Percentiles rank a stretch among this genome's conserved stretches.
Evolutionary conservation across 257 asterid genomes (phyloP).

Genomic region (Plantago ovata): DNA sequence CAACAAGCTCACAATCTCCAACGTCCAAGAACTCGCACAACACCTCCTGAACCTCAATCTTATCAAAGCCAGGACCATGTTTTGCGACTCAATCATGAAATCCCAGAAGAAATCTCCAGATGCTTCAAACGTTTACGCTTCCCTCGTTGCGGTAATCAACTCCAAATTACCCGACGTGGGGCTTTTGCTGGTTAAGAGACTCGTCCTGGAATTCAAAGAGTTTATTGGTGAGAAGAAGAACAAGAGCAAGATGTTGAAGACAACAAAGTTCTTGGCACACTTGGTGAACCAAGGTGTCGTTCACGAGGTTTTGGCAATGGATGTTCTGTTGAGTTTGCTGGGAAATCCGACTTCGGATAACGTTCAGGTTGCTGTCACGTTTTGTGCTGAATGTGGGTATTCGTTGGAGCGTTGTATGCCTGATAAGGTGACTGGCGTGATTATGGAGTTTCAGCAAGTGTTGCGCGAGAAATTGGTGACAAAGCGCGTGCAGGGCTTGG

Average conservation of each 20-base stretch:
- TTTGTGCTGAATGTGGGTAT: slow-evolving; percentile 31
- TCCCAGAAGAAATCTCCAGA: slow-evolving; percentile 24
- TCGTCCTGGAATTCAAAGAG: slow-evolving; percentile 23
- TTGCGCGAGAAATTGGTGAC: slow-evolving; percentile 16
- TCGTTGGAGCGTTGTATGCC: slow-evolving; percentile 23
- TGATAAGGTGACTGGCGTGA: slow-evolving; percentile 18
- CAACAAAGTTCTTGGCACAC: slow-evolving; percentile 27
- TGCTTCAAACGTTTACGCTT: slow-evolving; percentile 25
- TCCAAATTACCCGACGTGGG: slow-evolving; percentile 28
- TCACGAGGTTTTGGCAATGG: slow-evolving; percentile 14
- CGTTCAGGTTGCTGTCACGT: slow-evolving; percentile 33
- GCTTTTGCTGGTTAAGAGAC: slow-evolving; percentile 24
- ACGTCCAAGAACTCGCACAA: slow-evolving; percentile 13
- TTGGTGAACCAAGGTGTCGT: slow-evolving; percentile 35
- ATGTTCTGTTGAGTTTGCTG: slow-evolving; percentile 22
- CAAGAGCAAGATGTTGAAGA: slow-evolving; percentile 5
- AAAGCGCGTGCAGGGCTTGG: slow-evolving; percentile 10
- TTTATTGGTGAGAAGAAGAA: slow-evolving; percentile 1
- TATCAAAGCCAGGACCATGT: slow-evolving; percentile 20
- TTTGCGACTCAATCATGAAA: slow-evolving; percentile 29
- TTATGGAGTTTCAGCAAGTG: slow-evolving; percentile 29
- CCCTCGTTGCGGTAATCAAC: slow-evolving; percentile 31
- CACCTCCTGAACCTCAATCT: slow-evolving; percentile 18
- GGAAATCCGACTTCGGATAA: slow-evolving; percentile 26
- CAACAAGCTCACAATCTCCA: slow-evolving; percentile 10